These are phyloP conservation scores for Isoetes engelmannii DNA, from an alignment of 83 land plant species.

Conservation along the genomic window DNA sequence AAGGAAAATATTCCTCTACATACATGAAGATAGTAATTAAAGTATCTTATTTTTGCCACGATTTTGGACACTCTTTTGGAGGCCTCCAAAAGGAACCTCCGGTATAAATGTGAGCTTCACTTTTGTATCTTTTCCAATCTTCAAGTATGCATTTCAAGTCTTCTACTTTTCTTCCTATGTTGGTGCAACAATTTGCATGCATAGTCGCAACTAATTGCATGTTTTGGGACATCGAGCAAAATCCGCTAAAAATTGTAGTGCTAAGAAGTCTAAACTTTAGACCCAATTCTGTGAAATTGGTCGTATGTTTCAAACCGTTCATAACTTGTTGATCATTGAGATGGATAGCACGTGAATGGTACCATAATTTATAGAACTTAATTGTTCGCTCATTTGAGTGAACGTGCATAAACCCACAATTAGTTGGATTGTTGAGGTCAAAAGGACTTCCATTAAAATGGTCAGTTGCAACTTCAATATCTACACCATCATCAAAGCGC, in stretches of 20 bases:
- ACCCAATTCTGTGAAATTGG: background rate
- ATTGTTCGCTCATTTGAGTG: too few relatives aligned
- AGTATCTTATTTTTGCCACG: background rate
- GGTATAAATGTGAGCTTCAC: background rate
- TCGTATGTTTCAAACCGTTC: background rate
- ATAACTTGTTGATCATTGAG: constrained; percentile 9
- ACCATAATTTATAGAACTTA: too few relatives aligned
- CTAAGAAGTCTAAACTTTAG: constrained; percentile 5
- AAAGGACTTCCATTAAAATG: background rate
- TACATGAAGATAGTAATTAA: too few relatives aligned
- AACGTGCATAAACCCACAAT: background rate
- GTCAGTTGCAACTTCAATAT: background rate
- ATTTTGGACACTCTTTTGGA: constrained; percentile 13
- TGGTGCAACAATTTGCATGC: constrained; percentile 9
- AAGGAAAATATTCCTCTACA: too few relatives aligned
- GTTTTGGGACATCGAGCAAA: constrained; percentile 1
- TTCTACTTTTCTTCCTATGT: background rate
- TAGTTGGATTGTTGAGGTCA: background rate
- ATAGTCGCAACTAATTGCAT: background rate
- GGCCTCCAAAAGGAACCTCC: background rate
- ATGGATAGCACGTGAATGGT: background rate
- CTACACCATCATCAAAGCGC: background rate
- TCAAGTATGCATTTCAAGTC: background rate
- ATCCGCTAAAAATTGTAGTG: constrained; percentile 3
- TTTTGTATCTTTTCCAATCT: background rate